Evolutionary conservation across 2,329 filamentous ascomycete species (phyloP).

Genomic region (Intubia oerlemansii): DNA sequence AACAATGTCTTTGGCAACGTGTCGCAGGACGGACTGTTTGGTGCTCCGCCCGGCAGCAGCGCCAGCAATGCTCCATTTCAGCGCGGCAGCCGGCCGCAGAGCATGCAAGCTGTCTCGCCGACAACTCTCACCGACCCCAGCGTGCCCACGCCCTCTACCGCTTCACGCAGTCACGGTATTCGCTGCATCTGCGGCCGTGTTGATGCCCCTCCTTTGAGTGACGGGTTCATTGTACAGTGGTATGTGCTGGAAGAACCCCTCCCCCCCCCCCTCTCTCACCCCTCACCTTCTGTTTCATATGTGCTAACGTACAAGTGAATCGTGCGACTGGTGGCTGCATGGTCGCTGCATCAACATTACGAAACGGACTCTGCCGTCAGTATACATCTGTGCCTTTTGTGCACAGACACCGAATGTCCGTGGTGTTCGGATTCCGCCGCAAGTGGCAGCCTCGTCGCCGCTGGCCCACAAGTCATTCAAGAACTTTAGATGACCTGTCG

Average conservation of each 20-base stretch:
- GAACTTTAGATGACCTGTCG: conserved; percentile 17
- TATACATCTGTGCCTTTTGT: conserved; percentile 44
- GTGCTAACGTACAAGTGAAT: conserved; percentile 23
- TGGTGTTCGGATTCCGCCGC: conserved; percentile 20
- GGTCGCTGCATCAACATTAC: conserved; percentile 40
- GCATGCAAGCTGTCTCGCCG: conserved; percentile 21
- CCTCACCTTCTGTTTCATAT: background rate
- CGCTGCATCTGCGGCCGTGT: conserved; percentile 33
- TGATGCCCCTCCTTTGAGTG: conserved; percentile 21
- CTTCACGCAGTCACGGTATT: conserved; percentile 20
- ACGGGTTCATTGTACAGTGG: conserved; percentile 42
- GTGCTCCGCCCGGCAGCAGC: conserved; percentile 7
- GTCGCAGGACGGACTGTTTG: conserved; percentile 3
- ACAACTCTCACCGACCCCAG: conserved; percentile 27
- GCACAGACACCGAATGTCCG: conserved; percentile 34
- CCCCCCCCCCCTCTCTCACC: too few species aligned
- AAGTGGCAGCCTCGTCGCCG: conserved; percentile 16
- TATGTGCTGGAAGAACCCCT: conserved; percentile 18
- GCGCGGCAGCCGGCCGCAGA: conserved; percentile 5
- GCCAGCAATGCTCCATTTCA: conserved; percentile 3
- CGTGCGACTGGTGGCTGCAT: conserved; percentile 44
- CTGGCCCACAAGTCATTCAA: conserved; percentile 23
- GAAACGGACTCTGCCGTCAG: conserved; percentile 30
- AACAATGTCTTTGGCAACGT: conserved; percentile 5
- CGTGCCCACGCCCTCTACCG: conserved; percentile 22